These are phyloP conservation scores for Drechslerella coelobrocha DNA, from an alignment of 2,329 filamentous ascomycete genomes.

Conservation along the genomic window DNA sequence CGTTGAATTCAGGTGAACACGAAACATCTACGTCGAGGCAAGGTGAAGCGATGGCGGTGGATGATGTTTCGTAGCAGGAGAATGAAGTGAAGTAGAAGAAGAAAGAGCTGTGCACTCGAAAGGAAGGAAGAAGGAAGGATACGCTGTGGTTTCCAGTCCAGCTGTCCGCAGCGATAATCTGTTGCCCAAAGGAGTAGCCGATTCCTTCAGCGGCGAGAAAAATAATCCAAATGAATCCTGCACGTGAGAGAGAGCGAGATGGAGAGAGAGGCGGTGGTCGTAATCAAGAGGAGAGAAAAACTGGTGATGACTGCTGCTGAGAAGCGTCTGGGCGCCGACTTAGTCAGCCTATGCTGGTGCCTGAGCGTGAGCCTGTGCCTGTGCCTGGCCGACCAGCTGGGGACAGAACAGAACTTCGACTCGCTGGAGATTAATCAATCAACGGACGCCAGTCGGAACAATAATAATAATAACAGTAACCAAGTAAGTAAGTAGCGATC, in stretches of 20 bases:
- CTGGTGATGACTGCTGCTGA: too few relatives aligned
- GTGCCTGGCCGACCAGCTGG: too few relatives aligned
- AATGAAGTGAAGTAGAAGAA: not conserved
- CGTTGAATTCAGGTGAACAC: not conserved
- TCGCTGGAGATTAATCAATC: conserved; percentile 1
- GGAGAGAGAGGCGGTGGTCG: not conserved
- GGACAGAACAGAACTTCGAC: too few relatives aligned
- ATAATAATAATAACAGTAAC: not conserved
- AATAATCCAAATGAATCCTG: not conserved
- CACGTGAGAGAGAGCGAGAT: not conserved
- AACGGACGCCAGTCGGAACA: not conserved
- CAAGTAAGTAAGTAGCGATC: not conserved
- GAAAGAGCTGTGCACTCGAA: not conserved
- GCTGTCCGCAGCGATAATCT: not conserved
- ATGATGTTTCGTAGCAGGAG: too few relatives aligned
- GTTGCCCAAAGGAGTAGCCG: not conserved
- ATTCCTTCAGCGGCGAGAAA: not conserved
- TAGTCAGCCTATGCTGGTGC: conserved; percentile 9
- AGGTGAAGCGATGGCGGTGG: not conserved
- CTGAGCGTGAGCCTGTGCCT: not conserved
- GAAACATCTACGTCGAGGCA: conserved; percentile 40
- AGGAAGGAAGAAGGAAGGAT: not conserved
- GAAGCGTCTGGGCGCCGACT: conserved; percentile 16
- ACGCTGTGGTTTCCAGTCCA: not conserved
- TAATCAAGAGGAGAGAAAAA: not conserved